phyloP scores from a whole-genome alignment of 768 basidiomycete species.

The Collybia nuda region DNA sequence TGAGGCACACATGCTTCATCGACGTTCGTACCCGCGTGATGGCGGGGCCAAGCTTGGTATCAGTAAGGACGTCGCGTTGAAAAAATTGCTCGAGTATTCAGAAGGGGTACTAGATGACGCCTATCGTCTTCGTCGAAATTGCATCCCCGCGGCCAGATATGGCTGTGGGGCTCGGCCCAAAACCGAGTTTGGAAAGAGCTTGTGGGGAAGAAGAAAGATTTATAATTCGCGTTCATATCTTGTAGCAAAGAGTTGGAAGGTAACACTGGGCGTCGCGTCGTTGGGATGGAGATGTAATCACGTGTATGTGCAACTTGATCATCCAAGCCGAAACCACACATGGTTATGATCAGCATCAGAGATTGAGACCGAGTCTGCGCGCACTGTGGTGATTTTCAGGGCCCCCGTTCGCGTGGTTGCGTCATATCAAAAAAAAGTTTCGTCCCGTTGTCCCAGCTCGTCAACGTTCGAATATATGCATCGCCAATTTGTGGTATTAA shows the following conservation, averaged over 20 bases:
- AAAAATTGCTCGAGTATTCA: not conserved
- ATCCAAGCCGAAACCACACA: not conserved
- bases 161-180: too few species aligned
- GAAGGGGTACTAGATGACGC: not conserved
- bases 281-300: slow-evolving; percentile 44
- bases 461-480: too few species aligned
- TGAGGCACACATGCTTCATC: slow-evolving; percentile 1
- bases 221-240: too few species aligned
- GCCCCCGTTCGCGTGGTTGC: too few species aligned
- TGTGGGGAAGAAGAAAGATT: too few species aligned
- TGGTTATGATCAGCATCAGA: not conserved
- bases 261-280: slow-evolving; percentile 15
- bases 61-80: not conserved
- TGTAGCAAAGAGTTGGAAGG: not conserved
- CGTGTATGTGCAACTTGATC: not conserved
- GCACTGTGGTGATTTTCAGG: not conserved
- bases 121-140: too few species aligned
- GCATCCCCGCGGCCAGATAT: too few species aligned
- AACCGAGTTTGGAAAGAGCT: too few species aligned
- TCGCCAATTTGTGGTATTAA: too few species aligned
- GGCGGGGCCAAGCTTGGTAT: slow-evolving; percentile 1
- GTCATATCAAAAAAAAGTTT: too few species aligned
- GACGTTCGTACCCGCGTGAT: not conserved
- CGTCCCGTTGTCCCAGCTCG: too few species aligned
- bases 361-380: not conserved